A percentile compares a stretch with the other conserved stretches of the same genome.
Evolutionary conservation across 768 basidiomycete genomes (phyloP).

Genomic region (Agrocybe praecox): DNA sequence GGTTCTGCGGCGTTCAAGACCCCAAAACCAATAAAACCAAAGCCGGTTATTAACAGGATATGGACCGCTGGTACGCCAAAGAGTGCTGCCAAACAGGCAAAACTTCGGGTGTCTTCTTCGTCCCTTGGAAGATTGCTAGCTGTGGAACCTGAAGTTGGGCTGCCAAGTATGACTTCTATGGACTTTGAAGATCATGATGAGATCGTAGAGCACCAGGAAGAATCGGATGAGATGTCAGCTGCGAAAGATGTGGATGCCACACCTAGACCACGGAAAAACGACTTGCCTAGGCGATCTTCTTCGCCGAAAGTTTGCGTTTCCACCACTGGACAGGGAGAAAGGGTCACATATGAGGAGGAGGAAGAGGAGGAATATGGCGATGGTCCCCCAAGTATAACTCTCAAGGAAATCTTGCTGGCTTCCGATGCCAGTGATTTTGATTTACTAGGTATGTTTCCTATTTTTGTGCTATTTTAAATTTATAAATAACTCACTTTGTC

Average conservation of each 20-base stretch:
- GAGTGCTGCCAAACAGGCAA: slow-evolving; percentile 7
- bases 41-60: slow-evolving; percentile 26
- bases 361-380: slow-evolving; percentile 30
- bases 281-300: background rate
- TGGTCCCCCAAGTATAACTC: slow-evolving; percentile 49
- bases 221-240: background rate
- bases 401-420: slow-evolving; percentile 46
- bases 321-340: background rate
- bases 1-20: slow-evolving; percentile 14
- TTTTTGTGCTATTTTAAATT: background rate
- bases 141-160: slow-evolving; percentile 15
- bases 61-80: slow-evolving; percentile 30
- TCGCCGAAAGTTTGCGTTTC: background rate
- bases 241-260: slow-evolving; percentile 8
- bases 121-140: slow-evolving; percentile 19
- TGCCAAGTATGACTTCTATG: slow-evolving; percentile 8
- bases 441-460: slow-evolving; percentile 30
- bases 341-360: slow-evolving; percentile 3
- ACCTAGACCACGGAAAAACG: slow-evolving; percentile 3
- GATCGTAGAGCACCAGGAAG: background rate
- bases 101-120: slow-evolving; percentile 20
- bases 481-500: background rate
- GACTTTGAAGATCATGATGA: background rate
- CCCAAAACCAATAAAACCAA: slow-evolving; percentile 17
- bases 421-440: slow-evolving; percentile 41